Base-by-base conservation (phyloP, 1,139 yeast genomes). In the Meyerozyma carpophila region DNA sequence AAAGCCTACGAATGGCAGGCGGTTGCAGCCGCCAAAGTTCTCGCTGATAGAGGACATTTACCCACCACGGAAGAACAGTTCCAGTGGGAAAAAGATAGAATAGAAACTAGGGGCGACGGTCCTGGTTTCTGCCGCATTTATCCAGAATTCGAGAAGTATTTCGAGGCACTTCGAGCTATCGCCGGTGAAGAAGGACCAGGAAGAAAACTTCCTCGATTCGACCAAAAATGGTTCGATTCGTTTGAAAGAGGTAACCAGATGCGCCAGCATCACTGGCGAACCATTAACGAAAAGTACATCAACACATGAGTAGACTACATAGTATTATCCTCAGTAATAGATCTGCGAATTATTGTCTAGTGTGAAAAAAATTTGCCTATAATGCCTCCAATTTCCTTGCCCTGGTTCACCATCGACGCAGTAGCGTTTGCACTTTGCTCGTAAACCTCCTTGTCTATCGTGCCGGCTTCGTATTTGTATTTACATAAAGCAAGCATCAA, bases 121-220 rank as follows among this genome's bases (percentile, higher is more conserved):
- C 50, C 47, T 24, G 47, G 48, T 16, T 58, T 47, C 44, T 49
- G 47, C 13, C 48, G 52, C 21, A 47, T 61, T 26, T 49, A 47
- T 32, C 63, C 62, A 3, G 56, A 60, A 16, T 61, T 52, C 43
- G 57, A 58, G 43, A 52, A 50, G 20, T 61, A 59, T 40, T 61
- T 60, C 41, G 60, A 60, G 36, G 48, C 46, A 2, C 42, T 61
- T 13, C 49, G 63, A 11, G 45, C 44, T 11, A 45, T 56, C 16
- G 62, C 66, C 11, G 57, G 59, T 8, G 50, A 53, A 29, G 54
- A 55, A 16, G 62, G 63, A 1, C 59, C 59, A n/a, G 65, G 65
- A 8, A 49, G 62, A 37, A 47, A 49, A 43, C 49, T 61, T 32
- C 64, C 64, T 3, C 43, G 41, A 32, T 61, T 55, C 46, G 55